phyloP scores from a whole-genome alignment of 75 land plant species.

The Picea sitchensis region DNA sequence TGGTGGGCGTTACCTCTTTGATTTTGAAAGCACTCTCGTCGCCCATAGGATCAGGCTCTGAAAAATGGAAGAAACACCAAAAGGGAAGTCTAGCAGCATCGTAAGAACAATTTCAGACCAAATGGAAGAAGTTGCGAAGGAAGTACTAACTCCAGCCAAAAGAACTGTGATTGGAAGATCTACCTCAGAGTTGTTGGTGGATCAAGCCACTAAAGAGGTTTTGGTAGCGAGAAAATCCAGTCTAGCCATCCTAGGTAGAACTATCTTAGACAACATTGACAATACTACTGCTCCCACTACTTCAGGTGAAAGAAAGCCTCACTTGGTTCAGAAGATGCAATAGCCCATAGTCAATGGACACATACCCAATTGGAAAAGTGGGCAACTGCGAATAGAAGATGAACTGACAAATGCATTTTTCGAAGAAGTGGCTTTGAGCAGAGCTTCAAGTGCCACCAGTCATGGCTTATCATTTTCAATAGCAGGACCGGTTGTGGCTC shows the following conservation, averaged over 20 bases:
- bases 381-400: background rate
- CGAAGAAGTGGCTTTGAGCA: background rate
- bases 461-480: constrained; percentile 11
- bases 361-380: constrained; percentile 7
- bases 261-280: background rate
- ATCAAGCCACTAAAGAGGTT: background rate
- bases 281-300: background rate
- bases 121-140: background rate
- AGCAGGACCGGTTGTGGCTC: background rate
- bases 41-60: too few relatives aligned
- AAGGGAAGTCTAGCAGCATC: too few relatives aligned
- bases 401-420: background rate
- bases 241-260: background rate
- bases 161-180: background rate
- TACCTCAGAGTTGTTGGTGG: background rate
- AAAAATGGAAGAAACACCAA: too few relatives aligned
- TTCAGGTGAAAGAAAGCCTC: background rate
- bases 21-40: too few relatives aligned
- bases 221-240: background rate
- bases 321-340: background rate
- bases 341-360: background rate
- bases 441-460: background rate
- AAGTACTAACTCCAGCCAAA: background rate
- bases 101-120: too few relatives aligned
- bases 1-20: too few relatives aligned